Conservation (phyloP, 768 basidiomycete genomes). For the Lentinula detonsa region DNA sequence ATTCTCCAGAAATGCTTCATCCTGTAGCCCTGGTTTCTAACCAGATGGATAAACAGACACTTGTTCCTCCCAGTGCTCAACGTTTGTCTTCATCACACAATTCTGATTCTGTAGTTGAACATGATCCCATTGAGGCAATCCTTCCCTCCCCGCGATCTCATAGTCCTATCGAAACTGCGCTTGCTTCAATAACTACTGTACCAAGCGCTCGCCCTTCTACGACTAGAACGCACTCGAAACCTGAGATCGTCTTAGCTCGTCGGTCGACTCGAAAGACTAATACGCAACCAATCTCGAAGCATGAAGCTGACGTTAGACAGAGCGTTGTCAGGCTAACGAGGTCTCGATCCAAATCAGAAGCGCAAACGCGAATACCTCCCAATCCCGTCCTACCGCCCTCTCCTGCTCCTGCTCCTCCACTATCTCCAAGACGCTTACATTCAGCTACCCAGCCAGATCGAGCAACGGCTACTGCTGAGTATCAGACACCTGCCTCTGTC, state of each 20-base stretch:
- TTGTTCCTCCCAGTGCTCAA: background rate
- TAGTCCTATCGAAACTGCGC: conserved; percentile 6
- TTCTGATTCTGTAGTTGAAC: conserved; percentile 5
- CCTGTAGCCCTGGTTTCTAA: background rate
- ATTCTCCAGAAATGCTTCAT: background rate
- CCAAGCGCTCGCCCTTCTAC: background rate
- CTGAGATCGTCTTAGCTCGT: conserved; percentile 7
- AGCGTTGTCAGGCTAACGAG: background rate
- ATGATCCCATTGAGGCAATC: conserved; percentile 40
- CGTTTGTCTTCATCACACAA: background rate
- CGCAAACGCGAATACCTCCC: background rate
- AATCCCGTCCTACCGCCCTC: background rate
- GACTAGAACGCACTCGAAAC: conserved; percentile 8
- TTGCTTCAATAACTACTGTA: background rate
- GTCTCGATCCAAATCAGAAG: background rate
- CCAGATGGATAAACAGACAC: background rate
- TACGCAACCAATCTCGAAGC: conserved; percentile 8
- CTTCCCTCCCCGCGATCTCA: conserved; percentile 24
- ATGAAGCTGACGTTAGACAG: conserved; percentile 1
- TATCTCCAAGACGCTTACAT: background rate
- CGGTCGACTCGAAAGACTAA: background rate
- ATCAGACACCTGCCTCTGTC: background rate
- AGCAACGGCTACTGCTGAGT: background rate
- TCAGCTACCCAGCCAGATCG: background rate
- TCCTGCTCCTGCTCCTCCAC: background rate